phyloP scores from a whole-genome alignment of 139 green algal genomes.

The Dunaliella primolecta region DNA sequence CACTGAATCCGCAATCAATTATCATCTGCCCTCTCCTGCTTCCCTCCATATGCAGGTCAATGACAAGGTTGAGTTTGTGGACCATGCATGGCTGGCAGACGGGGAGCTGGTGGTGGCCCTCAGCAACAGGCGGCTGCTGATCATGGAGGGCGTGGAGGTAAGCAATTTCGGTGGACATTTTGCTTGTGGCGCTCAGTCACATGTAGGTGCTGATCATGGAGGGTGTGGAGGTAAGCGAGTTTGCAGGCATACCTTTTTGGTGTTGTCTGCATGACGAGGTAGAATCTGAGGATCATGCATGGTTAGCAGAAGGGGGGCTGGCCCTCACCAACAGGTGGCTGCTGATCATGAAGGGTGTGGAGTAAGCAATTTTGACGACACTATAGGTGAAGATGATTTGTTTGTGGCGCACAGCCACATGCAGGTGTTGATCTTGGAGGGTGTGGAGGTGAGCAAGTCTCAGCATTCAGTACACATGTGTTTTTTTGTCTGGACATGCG shows the following conservation, averaged over 20 bases:
- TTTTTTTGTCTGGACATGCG: no score
- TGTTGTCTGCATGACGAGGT: not conserved
- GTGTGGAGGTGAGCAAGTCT: no score
- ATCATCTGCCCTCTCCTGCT: no score
- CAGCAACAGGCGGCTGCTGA: constrained; percentile 4
- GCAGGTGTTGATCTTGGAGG: constrained; percentile 12
- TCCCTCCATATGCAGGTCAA: not conserved
- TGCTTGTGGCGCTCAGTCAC: constrained; percentile 4
- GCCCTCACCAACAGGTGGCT: constrained; percentile 1
- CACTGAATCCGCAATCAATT: no score
- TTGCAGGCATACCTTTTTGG: no score
- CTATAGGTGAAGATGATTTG: no score
- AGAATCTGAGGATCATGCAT: constrained; percentile 8
- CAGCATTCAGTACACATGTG: no score
- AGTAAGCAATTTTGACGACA: no score
- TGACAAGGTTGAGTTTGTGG: not conserved
- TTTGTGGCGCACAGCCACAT: not conserved
- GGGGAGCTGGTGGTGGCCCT: constrained; percentile 2
- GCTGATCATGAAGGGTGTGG: no score
- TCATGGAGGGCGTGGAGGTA: constrained; percentile 15
- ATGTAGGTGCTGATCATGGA: constrained; percentile 7
- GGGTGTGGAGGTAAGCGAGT: constrained; percentile 9
- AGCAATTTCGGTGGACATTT: no score
- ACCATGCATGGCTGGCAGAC: constrained; percentile 20
- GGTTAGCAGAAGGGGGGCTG: constrained; percentile 10